phyloP scores from a whole-genome alignment of 2,329 filamentous ascomycete genomes.

The Aureobasidium sp. region DNA sequence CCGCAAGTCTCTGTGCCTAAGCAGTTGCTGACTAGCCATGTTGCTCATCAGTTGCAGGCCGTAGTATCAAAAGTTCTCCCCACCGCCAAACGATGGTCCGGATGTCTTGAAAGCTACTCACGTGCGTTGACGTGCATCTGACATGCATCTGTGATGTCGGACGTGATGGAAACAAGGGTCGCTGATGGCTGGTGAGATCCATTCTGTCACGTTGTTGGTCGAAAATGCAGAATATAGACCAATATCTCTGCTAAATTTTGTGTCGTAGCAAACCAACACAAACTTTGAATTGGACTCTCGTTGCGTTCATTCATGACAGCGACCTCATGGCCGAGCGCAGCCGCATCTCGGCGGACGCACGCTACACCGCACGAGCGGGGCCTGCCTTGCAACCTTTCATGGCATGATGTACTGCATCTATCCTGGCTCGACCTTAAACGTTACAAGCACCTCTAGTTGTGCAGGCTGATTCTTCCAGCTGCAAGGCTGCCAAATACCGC shows the following conservation, averaged over 20 bases:
- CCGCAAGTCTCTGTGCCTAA: neutral
- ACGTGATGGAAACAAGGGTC: neutral
- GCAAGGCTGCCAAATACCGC: conserved; percentile 29
- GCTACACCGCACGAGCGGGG: conserved; percentile 5
- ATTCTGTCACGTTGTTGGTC: neutral
- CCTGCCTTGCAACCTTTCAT: neutral
- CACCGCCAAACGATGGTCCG: neutral
- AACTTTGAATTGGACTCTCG: neutral
- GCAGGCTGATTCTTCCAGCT: conserved; percentile 37
- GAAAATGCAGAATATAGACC: neutral
- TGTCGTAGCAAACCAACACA: neutral
- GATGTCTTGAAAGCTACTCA: neutral
- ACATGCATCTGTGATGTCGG: neutral
- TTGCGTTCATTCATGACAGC: neutral
- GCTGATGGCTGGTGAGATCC: neutral
- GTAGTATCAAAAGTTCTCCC: neutral
- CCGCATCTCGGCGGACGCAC: neutral
- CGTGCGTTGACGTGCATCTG: conserved; percentile 7
- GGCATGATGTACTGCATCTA: conserved; percentile 8
- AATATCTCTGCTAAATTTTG: neutral
- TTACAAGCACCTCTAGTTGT: conserved; percentile 15
- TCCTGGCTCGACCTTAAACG: neutral
- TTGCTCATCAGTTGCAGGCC: neutral
- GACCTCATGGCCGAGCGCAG: neutral
- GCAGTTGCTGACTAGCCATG: neutral